Evolutionary conservation across 371 early-diverging fungal species (phyloP).

Genomic region (Catenaria anguillulae): DNA sequence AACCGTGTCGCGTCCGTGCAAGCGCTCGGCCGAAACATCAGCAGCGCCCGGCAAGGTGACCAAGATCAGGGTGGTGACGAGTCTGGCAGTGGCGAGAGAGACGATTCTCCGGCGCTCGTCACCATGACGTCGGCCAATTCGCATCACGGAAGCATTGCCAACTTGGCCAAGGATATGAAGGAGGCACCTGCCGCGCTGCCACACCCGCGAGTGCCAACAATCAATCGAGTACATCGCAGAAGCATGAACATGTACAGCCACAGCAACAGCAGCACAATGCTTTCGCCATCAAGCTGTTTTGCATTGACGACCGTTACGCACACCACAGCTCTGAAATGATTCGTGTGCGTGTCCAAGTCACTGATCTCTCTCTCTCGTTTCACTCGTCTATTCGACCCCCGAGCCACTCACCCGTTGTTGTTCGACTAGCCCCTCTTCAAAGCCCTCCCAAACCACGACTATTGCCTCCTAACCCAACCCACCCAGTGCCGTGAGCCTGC

Average conservation of each 20-base stretch:
- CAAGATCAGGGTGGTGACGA: no score
- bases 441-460: slow-evolving; percentile 23
- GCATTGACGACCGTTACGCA: slow-evolving; percentile 23
- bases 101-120: no score
- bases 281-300: slow-evolving; percentile 26
- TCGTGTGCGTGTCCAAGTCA: not conserved
- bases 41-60: slow-evolving; percentile 4
- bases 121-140: not conserved
- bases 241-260: no score
- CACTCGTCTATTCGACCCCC: not conserved
- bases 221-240: no score
- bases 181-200: no score
- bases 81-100: no score
- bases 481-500: slow-evolving; percentile 20
- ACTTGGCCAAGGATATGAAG: not conserved
- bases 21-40: not conserved
- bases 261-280: slow-evolving; percentile 22
- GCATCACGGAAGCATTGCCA: not conserved
- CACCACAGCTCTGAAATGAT: slow-evolving; percentile 24
- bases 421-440: slow-evolving; percentile 22
- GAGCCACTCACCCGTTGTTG: not conserved
- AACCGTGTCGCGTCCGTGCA: not conserved
- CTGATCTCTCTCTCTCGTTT: not conserved
- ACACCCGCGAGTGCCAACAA: no score
- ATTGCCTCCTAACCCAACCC: slow-evolving; percentile 25